phyloP scores from a whole-genome alignment of 1,284 basidiomycete species.

The Athelia psychrophila region DNA sequence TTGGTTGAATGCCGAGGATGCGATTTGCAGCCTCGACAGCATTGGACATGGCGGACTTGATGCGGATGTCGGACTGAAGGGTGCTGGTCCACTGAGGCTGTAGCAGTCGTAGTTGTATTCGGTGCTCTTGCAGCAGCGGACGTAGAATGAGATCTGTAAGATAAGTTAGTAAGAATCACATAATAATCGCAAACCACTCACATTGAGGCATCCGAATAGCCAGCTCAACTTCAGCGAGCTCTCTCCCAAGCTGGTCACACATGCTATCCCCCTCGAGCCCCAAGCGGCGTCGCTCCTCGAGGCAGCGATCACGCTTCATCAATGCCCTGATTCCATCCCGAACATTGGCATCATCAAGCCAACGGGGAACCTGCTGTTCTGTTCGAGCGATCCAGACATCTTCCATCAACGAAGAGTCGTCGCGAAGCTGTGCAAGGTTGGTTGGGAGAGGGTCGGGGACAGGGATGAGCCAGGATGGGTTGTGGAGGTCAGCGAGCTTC shows the following conservation, averaged over 20 bases:
- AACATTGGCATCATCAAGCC: constrained; percentile 30
- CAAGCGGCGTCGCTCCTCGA: constrained; percentile 20
- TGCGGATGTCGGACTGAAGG: too few relatives aligned
- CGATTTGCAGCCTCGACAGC: too few relatives aligned
- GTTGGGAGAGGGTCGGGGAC: constrained; percentile 27
- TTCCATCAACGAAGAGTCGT: constrained; percentile 27
- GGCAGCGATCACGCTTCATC: constrained; percentile 24
- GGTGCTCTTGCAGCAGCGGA: too few relatives aligned
- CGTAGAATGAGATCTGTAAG: too few relatives aligned
- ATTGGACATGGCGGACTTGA: too few relatives aligned
- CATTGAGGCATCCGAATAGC: constrained; percentile 8
- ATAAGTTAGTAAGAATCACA: too few relatives aligned
- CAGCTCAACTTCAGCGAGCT: constrained; percentile 10
- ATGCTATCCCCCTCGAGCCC: constrained; percentile 22
- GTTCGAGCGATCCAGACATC: constrained; percentile 35
- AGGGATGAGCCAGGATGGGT: constrained; percentile 25
- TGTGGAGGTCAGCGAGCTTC: constrained; percentile 19
- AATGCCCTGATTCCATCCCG: constrained; percentile 28
- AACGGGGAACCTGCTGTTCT: constrained; percentile 18
- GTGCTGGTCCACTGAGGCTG: too few relatives aligned
- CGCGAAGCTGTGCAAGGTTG: constrained; percentile 23
- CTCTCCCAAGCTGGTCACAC: constrained; percentile 16
- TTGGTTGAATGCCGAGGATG: too few relatives aligned
- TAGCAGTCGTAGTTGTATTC: too few relatives aligned
- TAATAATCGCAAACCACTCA: constrained; percentile 6